Evolutionary conservation across 306 rosid species (phyloP), one percentile per base, ranked within the genome.

Genomic region (Elaeagnus macrophylla): DNA sequence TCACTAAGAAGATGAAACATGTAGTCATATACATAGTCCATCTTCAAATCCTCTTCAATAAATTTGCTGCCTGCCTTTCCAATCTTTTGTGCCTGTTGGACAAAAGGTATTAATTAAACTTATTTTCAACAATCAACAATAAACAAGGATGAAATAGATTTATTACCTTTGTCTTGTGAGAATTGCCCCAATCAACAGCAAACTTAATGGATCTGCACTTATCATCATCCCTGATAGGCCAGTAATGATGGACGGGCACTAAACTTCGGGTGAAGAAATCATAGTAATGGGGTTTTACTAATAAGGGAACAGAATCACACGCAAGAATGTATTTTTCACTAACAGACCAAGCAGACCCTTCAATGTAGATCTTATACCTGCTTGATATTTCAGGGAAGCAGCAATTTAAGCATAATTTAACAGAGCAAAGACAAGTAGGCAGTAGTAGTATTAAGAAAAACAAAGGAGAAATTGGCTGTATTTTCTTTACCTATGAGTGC

Each of bases 131-230:
- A n/a, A n/a, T n/a, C 8, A 18, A 10, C 14, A 39, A 9, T 44
- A 39, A 15, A 7, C 8, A 38, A 3, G 6, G 1, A 12, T 3
- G 3, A 12, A n/a, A n/a, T n/a, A n/a, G n/a, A n/a, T n/a, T n/a
- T n/a, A 1, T 9, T 36, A 45, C 53, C 14, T 59, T 16, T 59
- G 45, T 10, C n/a, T 59, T n/a, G 25, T 59, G 64, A 15, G 15
- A 19, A 44, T 59, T 59, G n/a, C 64, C 64, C 54, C 64, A 59
- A 0, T 59, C 53, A 6, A 59, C 64, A 9, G 64, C 64, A 37
- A n/a, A 45, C 40, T 59, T 45, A 3, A 59, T 59, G 44, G 54
- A 46, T n/a, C 40, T 7, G 25, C 62, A 58, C 62, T 5, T 58
- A 5, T 58, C 62, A 9, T 43, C 13, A 4, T 25, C 39, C 10